A percentile compares a stretch with the other conserved stretches of the same genome.
These are phyloP conservation scores for Aspergillus clavatus DNA, from an alignment of 2,329 filamentous ascomycete genomes.

Conservation along the genomic window DNA sequence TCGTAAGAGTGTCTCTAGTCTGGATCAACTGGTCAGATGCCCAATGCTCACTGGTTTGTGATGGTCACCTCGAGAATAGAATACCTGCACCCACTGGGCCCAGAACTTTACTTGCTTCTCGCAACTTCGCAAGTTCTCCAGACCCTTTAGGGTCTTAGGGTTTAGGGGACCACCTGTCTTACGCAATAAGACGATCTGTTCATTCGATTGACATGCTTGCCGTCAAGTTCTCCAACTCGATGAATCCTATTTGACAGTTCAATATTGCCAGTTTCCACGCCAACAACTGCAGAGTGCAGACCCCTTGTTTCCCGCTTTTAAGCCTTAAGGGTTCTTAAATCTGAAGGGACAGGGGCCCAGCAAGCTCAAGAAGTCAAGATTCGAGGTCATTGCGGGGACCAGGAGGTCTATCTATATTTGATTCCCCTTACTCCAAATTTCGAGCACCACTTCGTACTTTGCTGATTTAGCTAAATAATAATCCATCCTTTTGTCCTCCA, in stretches of 20 bases:
- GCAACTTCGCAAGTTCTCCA: constrained; percentile 5
- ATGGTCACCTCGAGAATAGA: constrained; percentile 21
- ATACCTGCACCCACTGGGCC: constrained; percentile 5
- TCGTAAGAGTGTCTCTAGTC: constrained; percentile 2
- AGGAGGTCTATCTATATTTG: no score
- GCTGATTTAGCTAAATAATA: no score
- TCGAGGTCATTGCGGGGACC: no score
- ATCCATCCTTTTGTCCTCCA: not conserved
- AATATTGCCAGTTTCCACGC: constrained; percentile 3
- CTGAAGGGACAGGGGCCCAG: no score
- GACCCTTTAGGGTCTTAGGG: constrained; percentile 2
- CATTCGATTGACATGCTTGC: constrained; percentile 6
- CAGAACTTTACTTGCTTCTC: constrained; percentile 7
- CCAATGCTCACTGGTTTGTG: not conserved
- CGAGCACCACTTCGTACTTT: no score
- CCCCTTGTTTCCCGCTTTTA: not conserved
- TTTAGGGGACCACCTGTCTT: constrained; percentile 18
- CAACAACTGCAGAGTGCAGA: constrained; percentile 6
- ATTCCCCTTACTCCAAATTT: no score
- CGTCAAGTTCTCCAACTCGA: constrained; percentile 3
- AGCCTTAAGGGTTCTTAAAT: not conserved
- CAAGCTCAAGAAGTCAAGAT: not conserved
- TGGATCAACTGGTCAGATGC: constrained; percentile 4
- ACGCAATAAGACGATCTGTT: constrained; percentile 17
- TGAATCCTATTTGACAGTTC: not conserved